Conservation (phyloP, 768 basidiomycete species). For the Pleurotus tuber-regium region DNA sequence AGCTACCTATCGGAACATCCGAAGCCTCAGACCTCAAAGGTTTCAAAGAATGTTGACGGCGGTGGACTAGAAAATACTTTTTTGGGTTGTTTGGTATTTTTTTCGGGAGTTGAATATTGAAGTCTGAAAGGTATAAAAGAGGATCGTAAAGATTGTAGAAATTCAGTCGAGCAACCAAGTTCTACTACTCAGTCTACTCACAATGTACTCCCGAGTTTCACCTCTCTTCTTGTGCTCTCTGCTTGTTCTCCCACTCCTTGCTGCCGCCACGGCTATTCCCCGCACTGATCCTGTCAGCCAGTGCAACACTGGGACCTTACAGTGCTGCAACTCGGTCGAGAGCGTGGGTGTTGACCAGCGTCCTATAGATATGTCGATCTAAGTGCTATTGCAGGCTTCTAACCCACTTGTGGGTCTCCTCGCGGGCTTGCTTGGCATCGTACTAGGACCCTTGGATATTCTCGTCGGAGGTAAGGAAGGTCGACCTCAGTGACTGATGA, state of each 20-base stretch:
- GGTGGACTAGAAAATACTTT: no score
- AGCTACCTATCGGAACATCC: no score
- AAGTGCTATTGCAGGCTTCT: neutral
- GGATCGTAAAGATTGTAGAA: neutral
- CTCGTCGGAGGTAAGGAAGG: neutral
- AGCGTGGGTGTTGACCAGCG: neutral
- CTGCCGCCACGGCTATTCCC: conserved; percentile 12
- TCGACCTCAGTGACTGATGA: neutral
- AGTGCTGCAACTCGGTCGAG: conserved; percentile 19
- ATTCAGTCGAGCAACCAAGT: conserved; percentile 9
- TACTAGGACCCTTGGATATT: neutral
- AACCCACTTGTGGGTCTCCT: neutral
- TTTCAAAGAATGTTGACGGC: neutral
- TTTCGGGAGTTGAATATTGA: neutral
- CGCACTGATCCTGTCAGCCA: neutral
- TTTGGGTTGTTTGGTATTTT: neutral
- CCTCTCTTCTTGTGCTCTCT: neutral
- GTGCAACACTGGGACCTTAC: conserved; percentile 19
- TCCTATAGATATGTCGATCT: neutral
- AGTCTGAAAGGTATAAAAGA: conserved; percentile 3
- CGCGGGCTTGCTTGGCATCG: conserved; percentile 15
- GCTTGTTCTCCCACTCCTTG: conserved; percentile 10
- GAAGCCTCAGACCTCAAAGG: no score
- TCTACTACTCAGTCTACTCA: conserved; percentile 8
- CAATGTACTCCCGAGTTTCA: conserved; percentile 7